Conservation (phyloP, 306 rosid species). For the Begonia masoniana region DNA sequence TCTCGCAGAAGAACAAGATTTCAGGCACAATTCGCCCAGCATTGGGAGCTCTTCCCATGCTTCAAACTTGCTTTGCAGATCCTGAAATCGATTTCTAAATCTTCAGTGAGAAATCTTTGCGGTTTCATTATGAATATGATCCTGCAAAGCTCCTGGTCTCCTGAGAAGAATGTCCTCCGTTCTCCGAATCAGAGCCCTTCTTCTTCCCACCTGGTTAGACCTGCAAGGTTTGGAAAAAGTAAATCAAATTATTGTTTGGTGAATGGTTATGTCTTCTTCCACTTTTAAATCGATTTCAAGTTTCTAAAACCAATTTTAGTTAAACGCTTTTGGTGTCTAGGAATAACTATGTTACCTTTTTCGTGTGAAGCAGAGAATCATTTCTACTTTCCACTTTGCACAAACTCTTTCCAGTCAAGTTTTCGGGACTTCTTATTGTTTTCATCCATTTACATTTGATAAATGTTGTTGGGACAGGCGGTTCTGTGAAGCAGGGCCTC, state of each 20-base stretch:
- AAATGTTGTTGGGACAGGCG: background rate
- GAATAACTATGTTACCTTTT: too few species aligned
- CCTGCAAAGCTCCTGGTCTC: background rate
- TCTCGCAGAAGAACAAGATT: too few species aligned
- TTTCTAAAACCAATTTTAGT: background rate
- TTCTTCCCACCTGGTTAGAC: background rate
- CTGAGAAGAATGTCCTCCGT: background rate
- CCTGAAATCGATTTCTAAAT: background rate
- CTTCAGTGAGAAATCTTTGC: background rate
- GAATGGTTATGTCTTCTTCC: background rate
- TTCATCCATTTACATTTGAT: too few species aligned
- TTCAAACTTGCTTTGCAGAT: background rate
- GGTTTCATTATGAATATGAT: conserved; percentile 1
- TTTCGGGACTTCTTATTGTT: too few species aligned
- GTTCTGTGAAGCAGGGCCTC: background rate
- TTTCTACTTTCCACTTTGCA: too few species aligned
- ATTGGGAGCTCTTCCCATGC: too few species aligned
- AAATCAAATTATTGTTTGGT: background rate
- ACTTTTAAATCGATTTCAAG: background rate
- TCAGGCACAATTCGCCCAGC: too few species aligned
- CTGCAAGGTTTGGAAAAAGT: conserved; percentile 4
- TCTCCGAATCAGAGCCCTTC: conserved; percentile 5
- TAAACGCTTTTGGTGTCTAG: too few species aligned
- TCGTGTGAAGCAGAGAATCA: too few species aligned
- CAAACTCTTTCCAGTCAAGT: too few species aligned